These are phyloP conservation scores for Leptomonas seymouri DNA, from an alignment of 208 protist species.

Conservation along the genomic window DNA sequence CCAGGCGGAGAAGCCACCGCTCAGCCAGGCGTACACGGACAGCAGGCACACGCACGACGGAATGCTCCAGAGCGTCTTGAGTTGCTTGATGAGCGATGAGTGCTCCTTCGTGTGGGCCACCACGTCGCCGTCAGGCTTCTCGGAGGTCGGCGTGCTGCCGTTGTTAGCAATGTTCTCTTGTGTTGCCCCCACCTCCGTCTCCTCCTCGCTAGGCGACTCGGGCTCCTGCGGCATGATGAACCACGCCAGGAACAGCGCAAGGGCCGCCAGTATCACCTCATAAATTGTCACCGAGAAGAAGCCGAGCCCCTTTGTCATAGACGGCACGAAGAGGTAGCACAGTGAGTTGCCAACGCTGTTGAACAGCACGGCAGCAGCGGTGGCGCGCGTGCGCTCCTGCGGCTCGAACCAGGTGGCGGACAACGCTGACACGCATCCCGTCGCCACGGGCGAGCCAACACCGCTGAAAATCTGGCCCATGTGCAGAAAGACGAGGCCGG, in stretches of 20 bases:
- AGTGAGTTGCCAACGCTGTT: constrained; percentile 85
- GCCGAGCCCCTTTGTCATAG: constrained; percentile 49
- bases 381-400: constrained; percentile 83
- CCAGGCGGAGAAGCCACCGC: constrained; percentile 85
- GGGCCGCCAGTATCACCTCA: constrained; percentile 64
- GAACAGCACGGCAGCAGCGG: constrained; percentile 76
- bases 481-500: constrained; percentile 72
- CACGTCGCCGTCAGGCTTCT: constrained; percentile 21
- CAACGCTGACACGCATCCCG: constrained; percentile 75
- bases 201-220: constrained; percentile 6
- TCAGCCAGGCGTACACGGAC: constrained; percentile 82
- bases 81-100: constrained; percentile 50
- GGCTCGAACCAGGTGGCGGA: constrained; percentile 85
- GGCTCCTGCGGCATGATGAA: constrained; percentile 63
- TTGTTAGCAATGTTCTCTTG: background rate
- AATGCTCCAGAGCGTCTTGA: constrained; percentile 53
- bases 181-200: constrained; percentile 6
- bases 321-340: constrained; percentile 79
- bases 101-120: constrained; percentile 40
- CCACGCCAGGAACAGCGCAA: constrained; percentile 57
- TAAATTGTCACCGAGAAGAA: constrained; percentile 73
- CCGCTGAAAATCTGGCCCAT: constrained; percentile 87
- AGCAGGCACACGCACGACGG: constrained; percentile 81
- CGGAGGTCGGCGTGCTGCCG: background rate
- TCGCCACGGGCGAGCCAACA: constrained; percentile 84